Base-by-base conservation (phyloP, 2,329 filamentous ascomycete genomes). In the Cyanodermella asteris region DNA sequence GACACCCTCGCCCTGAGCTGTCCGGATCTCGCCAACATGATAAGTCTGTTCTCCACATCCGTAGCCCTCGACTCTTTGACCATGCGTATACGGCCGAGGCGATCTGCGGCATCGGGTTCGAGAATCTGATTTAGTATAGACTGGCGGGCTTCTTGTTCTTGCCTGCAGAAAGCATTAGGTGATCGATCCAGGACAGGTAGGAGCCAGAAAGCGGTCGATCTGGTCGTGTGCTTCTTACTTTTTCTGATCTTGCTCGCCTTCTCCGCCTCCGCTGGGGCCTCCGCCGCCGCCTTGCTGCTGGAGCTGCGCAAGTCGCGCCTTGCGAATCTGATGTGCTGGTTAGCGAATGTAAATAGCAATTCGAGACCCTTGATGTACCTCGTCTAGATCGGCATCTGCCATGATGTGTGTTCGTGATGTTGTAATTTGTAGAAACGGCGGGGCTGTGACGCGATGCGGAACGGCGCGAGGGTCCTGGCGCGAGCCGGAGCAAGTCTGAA, bases 11-110 rank as follows among this genome's bases (percentile, higher is more conserved):
- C 56, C 27, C 78, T 61, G 39, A 97, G 58, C 56, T 94, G 87
- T 13, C 84, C 82, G 13, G 72, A 66, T 41, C 81, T 69, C 30
- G 87, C 84, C 29, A 97, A 65, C 69, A 73, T 81, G 49, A 97
- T 82, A 28, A 97, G 64, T 25, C 84, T 56, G 59, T 90, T 82
- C 57, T 97, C 87, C 29, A 97, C 68, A 42, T 93, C 81, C 32
- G 63, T 65, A 18, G 87, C 87, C 41, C 87, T 77, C 38, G 73
- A 72, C 46, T 82, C 80, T 54, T 94, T 94, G 44, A 97, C 87
- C 31, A 97, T 70, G 17, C 84, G 74, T 53, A 97, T 94, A 36
- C 87, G 78, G 29, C 78, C 80, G 1, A 97, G 64, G 9, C 87
- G 76, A 54, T 97, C 87, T 31, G 80, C 76, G 11, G 87, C 87